Conservation (phyloP, 2,329 filamentous ascomycete species). For the Clonostachys sp. region DNA sequence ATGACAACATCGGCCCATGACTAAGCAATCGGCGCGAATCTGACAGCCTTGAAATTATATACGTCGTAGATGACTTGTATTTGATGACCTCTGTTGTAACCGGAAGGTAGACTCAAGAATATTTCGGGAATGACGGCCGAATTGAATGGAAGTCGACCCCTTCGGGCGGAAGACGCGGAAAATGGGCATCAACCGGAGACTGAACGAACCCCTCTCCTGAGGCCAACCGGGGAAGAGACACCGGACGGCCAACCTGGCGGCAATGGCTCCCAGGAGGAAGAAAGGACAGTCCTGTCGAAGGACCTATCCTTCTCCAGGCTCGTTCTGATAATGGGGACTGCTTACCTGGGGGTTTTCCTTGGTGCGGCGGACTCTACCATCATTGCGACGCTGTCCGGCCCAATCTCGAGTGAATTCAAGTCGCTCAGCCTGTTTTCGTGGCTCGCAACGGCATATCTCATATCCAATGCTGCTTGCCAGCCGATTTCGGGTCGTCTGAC, state of each 20-base stretch:
- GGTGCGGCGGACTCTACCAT: conserved; percentile 72
- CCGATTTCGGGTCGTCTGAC: conserved; percentile 81
- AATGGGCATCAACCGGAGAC: background rate
- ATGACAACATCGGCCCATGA: too few relatives aligned
- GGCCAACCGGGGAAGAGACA: background rate
- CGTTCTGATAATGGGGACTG: conserved; percentile 47
- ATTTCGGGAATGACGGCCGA: background rate
- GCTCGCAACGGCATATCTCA: conserved; percentile 83
- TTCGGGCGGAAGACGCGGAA: background rate
- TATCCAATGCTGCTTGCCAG: conserved; percentile 82
- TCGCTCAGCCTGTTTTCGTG: conserved; percentile 80
- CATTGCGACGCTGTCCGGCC: conserved; percentile 77
- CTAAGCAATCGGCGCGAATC: too few relatives aligned
- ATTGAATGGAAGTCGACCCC: background rate
- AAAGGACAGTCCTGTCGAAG: conserved; percentile 41
- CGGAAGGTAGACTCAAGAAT: too few relatives aligned
- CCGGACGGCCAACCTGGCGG: background rate
- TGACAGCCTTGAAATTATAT: too few relatives aligned
- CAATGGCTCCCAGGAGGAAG: conserved; percentile 24
- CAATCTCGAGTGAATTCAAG: conserved; percentile 78
- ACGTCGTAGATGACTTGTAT: too few relatives aligned
- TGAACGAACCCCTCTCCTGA: conserved; percentile 1
- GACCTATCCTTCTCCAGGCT: conserved; percentile 43
- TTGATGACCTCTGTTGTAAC: too few relatives aligned
- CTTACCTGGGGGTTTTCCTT: conserved; percentile 58